A percentile compares a stretch with the other conserved stretches of the same genome.
Conservation (phyloP, 495 filamentous ascomycete genomes). For the Collariella sp. region DNA sequence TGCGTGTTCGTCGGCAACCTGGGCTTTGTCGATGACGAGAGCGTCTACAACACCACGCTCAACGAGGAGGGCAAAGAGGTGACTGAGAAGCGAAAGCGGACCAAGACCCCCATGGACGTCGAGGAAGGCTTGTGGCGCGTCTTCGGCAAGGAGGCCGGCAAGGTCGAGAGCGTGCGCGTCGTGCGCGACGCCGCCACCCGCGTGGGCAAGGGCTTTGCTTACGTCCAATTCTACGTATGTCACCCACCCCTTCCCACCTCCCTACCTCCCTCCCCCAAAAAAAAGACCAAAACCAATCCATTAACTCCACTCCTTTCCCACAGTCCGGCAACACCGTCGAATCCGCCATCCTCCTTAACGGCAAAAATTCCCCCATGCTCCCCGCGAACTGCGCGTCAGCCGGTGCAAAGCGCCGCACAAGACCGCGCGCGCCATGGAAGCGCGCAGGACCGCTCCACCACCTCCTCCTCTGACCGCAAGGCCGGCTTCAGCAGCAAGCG, state of each 20-base stretch:
- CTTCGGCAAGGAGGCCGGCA: slow-evolving; percentile 65
- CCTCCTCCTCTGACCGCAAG: slow-evolving; percentile 3
- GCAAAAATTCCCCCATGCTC: slow-evolving; percentile 86
- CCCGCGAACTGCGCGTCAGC: slow-evolving; percentile 80
- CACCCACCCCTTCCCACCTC: not conserved
- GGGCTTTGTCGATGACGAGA: slow-evolving; percentile 86
- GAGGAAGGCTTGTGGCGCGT: slow-evolving; percentile 94
- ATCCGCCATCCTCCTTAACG: slow-evolving; percentile 72
- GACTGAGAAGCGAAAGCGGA: slow-evolving; percentile 54
- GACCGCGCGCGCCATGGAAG: slow-evolving; percentile 45
- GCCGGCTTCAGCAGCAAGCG: slow-evolving; percentile 18
- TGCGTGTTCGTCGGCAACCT: slow-evolving; percentile 98
- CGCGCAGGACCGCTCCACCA: not conserved
- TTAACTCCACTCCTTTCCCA: slow-evolving; percentile 11
- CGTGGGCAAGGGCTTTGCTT: slow-evolving; percentile 95
- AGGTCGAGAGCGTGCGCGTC: slow-evolving; percentile 89
- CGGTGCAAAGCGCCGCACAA: slow-evolving; percentile 73
- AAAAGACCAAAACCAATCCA: slow-evolving; percentile 2
- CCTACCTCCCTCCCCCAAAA: not conserved
- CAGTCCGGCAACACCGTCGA: slow-evolving; percentile 84
- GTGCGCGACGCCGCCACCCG: slow-evolving; percentile 80
- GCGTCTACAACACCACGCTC: slow-evolving; percentile 49
- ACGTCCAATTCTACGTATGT: slow-evolving; percentile 79
- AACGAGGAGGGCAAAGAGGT: slow-evolving; percentile 40
- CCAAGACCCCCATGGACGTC: slow-evolving; percentile 67